Conservation (phyloP, 2,329 filamentous ascomycete genomes). For the Dactylellina leptospora region DNA sequence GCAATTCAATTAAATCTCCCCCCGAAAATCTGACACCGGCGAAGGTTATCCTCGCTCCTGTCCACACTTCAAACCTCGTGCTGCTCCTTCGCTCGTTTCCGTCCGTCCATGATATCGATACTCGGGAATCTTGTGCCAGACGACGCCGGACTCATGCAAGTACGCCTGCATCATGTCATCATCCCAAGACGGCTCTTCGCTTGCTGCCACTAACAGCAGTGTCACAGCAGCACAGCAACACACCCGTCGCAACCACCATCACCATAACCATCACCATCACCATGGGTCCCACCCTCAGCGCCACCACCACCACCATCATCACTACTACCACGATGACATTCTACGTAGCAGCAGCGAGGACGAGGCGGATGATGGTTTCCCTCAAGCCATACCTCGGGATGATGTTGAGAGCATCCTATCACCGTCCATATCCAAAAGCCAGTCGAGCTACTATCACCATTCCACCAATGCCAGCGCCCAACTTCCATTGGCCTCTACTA, state of each 20-base stretch:
- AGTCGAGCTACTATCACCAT: conserved; percentile 48
- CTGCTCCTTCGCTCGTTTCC: too few species aligned
- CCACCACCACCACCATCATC: conserved; percentile 28
- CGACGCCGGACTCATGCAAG: conserved; percentile 17
- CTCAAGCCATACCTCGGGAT: conserved; percentile 25
- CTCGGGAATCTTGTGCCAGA: too few species aligned
- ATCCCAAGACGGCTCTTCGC: conserved; percentile 10
- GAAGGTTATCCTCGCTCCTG: too few species aligned
- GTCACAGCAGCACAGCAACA: background rate
- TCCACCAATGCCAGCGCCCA: conserved; percentile 13
- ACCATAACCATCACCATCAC: conserved; percentile 16
- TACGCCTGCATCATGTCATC: conserved; percentile 25
- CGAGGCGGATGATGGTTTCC: conserved; percentile 30
- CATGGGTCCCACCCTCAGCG: background rate
- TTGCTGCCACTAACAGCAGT: background rate
- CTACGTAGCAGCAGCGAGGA: conserved; percentile 29
- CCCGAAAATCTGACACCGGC: too few species aligned
- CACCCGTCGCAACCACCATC: background rate
- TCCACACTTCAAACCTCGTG: too few species aligned
- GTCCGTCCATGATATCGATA: too few species aligned
- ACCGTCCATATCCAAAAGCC: conserved; percentile 55
- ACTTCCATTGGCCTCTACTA: background rate
- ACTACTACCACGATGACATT: conserved; percentile 9
- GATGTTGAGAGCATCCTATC: conserved; percentile 55
- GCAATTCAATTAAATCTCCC: too few species aligned